Evolutionary conservation across 2,329 filamentous ascomycete species (phyloP), one percentile per base, ranked within the genome.

Genomic region (Aureobasidium melanogenum): DNA sequence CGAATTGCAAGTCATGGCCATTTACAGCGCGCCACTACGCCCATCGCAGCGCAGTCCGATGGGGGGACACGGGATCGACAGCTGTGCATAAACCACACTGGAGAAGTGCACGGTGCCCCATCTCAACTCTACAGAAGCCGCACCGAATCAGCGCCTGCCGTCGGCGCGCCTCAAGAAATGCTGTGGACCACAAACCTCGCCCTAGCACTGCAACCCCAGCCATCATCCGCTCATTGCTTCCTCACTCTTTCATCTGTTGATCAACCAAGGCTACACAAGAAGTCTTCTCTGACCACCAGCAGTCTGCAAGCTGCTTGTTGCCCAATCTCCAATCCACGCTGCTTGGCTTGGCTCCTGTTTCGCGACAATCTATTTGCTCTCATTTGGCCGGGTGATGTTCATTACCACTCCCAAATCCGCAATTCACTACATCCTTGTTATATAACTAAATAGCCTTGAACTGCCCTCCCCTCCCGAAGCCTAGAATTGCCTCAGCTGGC

Each of bases 41-140:
- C 34, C n/a, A 17, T 51, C 32, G 51, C 36, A 54, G 51, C 51
- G 51, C 38, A 56, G 52, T 58, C 54, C 54, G 54, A 57, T 46
- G 54, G 54, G 54, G 36, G 54, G 39, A 36, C 19, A 28, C 41
- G 43, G 41, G 54, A 58, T 58, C 54, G 41, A 34, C 54, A 32
- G 14, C 19, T 24, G 39, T 58, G 54, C 54, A 58, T 46, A 46
- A 46, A 46, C 54, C 32, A 36, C 15, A 36, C 32, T 46, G 39
- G 54, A 36, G 41, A 34, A 38, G 28, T 15, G 52, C 52, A 56
- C 52, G 39, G 52, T 26, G 17, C 2, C 3, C 3, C 3, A 56
- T 43, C 26, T 32, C 39, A n/a, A 32, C 39, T 44, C 12, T 50
- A 50, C 26, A 17, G 14, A 19, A 22, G 7, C 48, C 28, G 15